Conservation (phyloP, 2,329 filamentous ascomycete species). For the Fusarium scirpi region DNA sequence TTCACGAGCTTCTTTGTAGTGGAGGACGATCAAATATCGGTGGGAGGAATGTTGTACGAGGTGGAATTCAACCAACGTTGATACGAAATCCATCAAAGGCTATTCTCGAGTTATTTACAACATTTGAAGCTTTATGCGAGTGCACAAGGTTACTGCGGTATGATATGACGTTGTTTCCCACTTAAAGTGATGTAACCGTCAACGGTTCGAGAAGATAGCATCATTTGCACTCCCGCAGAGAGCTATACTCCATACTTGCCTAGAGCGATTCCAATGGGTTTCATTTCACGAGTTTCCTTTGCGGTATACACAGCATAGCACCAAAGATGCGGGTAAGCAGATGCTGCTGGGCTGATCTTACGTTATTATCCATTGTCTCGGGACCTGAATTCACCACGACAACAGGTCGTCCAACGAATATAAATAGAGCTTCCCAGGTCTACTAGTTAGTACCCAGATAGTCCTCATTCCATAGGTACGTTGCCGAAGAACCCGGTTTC, state of each 20-base stretch:
- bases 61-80: neutral
- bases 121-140: slow-evolving; percentile 6
- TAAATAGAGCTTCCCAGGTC: neutral
- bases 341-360: neutral
- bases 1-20: neutral
- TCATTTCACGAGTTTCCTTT: neutral
- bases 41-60: slow-evolving; percentile 22
- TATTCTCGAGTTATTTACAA: neutral
- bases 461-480: slow-evolving; percentile 3
- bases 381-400: slow-evolving; percentile 1
- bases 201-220: neutral
- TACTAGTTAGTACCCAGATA: neutral
- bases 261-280: neutral
- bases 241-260: neutral
- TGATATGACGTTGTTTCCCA: slow-evolving; percentile 30
- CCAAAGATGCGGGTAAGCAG: neutral
- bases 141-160: slow-evolving; percentile 4
- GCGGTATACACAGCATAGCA: neutral
- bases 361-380: neutral
- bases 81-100: slow-evolving; percentile 2
- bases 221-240: neutral
- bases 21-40: slow-evolving; percentile 19
- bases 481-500: neutral
- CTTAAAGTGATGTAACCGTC: slow-evolving; percentile 14
- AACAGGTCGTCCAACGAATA: slow-evolving; percentile 8